Base-by-base conservation (phyloP, 352 stramenopile genomes). In the Globisporangium abappressorium region DNA sequence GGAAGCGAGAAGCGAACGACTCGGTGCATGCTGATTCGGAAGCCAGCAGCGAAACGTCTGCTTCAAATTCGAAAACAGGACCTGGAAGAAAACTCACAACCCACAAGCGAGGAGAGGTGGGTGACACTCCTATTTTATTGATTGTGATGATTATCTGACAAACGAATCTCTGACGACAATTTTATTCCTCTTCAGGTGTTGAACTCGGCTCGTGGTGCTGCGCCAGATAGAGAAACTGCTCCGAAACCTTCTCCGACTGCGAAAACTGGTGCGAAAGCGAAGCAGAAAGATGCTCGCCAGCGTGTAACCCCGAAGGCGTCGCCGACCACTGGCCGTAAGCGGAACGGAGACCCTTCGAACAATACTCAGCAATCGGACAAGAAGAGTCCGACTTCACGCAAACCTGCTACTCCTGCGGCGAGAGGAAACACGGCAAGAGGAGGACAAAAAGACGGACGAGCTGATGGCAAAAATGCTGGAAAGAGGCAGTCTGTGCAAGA, bases 1-100 rank as follows among this genome's bases (percentile, higher is more conserved):
- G 76, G 4, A 82, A 82, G 56, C 76, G 73, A 24, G 69, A 74
- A 1, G 55, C 5, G 18, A 56, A 47, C 5, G 8, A 53, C 2
- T 56, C 20, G 6, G 15, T 57, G 14, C 46, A 26, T 60, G 43
- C 38, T 2, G 66, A 62, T 34, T 67, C 66, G 11, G 66, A 67
- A 41, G 59, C 66, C 28, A 67, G 57, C 30, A 70, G 66, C 22
- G 66, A 71, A 8, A 30, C 49, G 14, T 71, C 66, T 6, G 43
- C 47, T 8, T 26, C 54, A 9, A 57, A 62, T 15, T 51, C 59
- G 22, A 61, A 47, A 60, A 3, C 30, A 3, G 30, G 55, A 46
- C 26, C 15, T 12, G 43, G 43, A 51, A 51, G 43, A 51, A 51
- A 51, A 51, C 43, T 51, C 4, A 51, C 18, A n/a, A 24, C 43